phyloP scores from a whole-genome alignment of 108 stramenopile genomes.

The Skeletonema costatum region DNA sequence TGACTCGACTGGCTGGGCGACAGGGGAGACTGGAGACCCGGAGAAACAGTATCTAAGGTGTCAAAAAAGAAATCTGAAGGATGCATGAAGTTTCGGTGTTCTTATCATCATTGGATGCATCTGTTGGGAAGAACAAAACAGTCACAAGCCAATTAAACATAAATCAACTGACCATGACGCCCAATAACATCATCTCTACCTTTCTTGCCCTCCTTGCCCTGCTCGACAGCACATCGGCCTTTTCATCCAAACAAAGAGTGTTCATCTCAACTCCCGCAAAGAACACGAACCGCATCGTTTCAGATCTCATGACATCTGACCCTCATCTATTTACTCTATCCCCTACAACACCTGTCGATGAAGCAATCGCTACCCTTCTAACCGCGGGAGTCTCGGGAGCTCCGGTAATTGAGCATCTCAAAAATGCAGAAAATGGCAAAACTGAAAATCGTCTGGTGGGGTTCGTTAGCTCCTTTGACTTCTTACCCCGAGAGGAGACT shows the following conservation, averaged over 20 bases:
- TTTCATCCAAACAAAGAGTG: constrained; percentile 27
- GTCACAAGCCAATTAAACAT: too few relatives aligned
- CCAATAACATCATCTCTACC: not conserved
- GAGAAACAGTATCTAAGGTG: not conserved
- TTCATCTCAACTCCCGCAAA: constrained; percentile 37
- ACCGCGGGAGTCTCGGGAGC: constrained; percentile 43
- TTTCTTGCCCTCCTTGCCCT: not conserved
- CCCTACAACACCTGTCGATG: constrained; percentile 40
- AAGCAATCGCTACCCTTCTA: constrained; percentile 40
- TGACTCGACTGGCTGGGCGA: too few relatives aligned
- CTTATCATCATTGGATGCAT: too few relatives aligned
- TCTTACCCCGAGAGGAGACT: constrained; percentile 43
- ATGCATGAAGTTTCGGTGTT: too few relatives aligned
- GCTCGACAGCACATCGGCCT: not conserved
- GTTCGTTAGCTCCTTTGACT: constrained; percentile 48
- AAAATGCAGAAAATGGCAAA: constrained; percentile 22
- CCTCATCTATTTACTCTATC: constrained; percentile 34
- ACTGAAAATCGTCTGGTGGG: constrained; percentile 33
- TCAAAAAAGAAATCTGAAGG: not conserved
- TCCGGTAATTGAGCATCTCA: constrained; percentile 44
- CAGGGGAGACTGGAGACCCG: not conserved
- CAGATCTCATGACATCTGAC: constrained; percentile 43
- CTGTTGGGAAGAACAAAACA: too few relatives aligned
- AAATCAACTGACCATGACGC: not conserved
- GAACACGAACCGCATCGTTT: constrained; percentile 32